Evolutionary conservation across 1,139 yeast genomes (phyloP), one percentile per base, ranked within the genome.

Genomic region (Suhomyces choctaworum): DNA sequence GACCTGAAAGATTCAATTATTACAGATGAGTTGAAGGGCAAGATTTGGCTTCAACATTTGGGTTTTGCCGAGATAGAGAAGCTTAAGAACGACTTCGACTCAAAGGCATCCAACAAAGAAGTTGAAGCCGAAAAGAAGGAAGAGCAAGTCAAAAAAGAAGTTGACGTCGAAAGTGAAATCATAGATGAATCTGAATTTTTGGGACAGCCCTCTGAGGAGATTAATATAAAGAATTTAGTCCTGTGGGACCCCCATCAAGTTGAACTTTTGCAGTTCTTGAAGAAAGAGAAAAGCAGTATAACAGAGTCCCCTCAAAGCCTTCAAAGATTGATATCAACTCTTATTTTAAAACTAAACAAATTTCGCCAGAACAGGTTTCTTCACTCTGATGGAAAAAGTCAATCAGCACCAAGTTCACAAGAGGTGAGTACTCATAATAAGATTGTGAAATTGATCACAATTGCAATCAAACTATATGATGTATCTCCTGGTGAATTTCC

Each of bases 21-120:
- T 6, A 76, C 83, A 16, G 76, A 76, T 15, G 73, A 73, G 10
- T 75, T 80, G 41, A 82, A 83, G 41, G 80, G 83, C 1, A 67
- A 78, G 16, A 76, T 86, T 7, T 90, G 97, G 96, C 71, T 80
- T 40, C 87, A 83, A 47, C 88, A 80, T 54, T 66, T 82, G 30
- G 94, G 94, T 0, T 70, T 70, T 35, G 65, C 67, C 31, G 70
- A 77, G 37, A 59, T 80, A 20, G 58, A 58, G n/a, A 60, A 66
- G 15, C 61, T 64, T 27, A 68, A 62, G 39, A 48, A 50, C n/a
- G 47, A 48, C 15, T 65, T 26, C 17, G 29, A 33, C 9, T 8
- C 30, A 27, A 32, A 20, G 13, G 16, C 9, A 17, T 11, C 20
- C 9, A n/a, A 20, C 22, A 32, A 17, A 12, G 14, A 25, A 16